Base-by-base conservation (phyloP, 257 asterid species). In the Solanum appendiculatum region DNA sequence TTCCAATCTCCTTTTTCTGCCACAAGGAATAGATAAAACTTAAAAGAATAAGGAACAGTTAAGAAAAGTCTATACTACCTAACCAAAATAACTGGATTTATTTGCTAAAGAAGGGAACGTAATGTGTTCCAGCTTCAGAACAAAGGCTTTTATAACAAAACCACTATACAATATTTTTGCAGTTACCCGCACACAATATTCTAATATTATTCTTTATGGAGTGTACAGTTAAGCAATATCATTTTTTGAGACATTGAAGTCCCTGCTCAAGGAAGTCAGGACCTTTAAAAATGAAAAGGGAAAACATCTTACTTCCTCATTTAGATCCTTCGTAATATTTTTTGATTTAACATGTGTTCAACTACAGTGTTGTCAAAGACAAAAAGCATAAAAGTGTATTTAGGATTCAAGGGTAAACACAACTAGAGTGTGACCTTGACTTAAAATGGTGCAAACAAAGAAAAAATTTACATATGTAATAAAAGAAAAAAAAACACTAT, bases 1-100 rank as follows among this genome's bases (percentile, higher is more conserved):
- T 96, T 83, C 98, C 96, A 81, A 86, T 94, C 91, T 95, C 99
- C 92, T 94, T 96, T 88, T 92, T 94, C 98, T 96, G 98, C 91
- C 88, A 87, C 86, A 86, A 84, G 82, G 9, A 63, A 88, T 46
- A 48, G 68, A 84, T 12, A 84, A 18, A 54, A 85, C 23, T 15
- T 77, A 25, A 14, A 40, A 40, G 37, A 44, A 78, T 34, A 78
- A 27, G 34, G 83, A 29, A 20, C 82, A 46, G 39, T 33, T 69
- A 46, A 34, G 25, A 37, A 40, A 70, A 18, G 51, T 12, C 9
- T 46, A 25, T 27, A 31, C 39, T 44, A 54, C 31, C 64, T 20
- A 44, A 69, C 29, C 48, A 54, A 85, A 68, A 31, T 31, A 69
- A 37, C 83, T 27, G 83, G 70, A 51, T 58, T 42, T 85, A 69